Evolutionary conservation across 192 early-diverging fungal genomes (phyloP), one percentile per base, ranked within the genome.

Genomic region (Rhizophagus sp.): DNA sequence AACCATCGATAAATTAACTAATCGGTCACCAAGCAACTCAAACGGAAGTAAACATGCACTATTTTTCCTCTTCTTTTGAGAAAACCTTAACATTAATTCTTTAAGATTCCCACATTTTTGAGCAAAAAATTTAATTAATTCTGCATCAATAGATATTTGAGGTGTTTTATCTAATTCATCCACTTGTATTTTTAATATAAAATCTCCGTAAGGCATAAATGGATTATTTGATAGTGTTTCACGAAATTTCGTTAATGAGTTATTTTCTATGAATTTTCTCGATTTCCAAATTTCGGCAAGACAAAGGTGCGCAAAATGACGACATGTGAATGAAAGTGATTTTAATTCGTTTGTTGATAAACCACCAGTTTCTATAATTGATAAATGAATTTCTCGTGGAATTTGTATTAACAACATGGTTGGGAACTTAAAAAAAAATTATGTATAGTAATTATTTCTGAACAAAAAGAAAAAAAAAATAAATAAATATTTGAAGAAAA

Each of bases 151-250:
- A 10, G 7, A 52, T 15, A 78, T 66, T 66, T 66, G 41, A 27
- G 76, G 76, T 41, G 9, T 4, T 68, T 52, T 52, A 52, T 78
- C 66, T 30, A 49, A 33, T 30, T 78, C 76, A 2, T 66, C 62
- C 7, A 78, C 4, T 36, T 78, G 76, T 25, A 78, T 22, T 13
- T 9, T 69, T 67, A 22, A 30, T 50, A 78, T 25, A 30, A 68
- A 78, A 52, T 68, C 65, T 25, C 76, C 76, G 34, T 78, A 78
- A 27, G 76, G 50, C 17, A 63, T 41, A 11, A 76, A 65, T 34
- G 41, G 15, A 63, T 76, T 76, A n/a, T 30, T 30, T 30, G 47
- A 62, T 25, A 77, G 15, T 4, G 75, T 66, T 11, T 30, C 13
- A 22, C 34, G 33, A 33, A 78, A 78, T 57, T 24, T 27, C 8